Evolutionary conservation across 305 asterid genomes (phyloP).

Genomic region (Caryopteris hybrid): DNA sequence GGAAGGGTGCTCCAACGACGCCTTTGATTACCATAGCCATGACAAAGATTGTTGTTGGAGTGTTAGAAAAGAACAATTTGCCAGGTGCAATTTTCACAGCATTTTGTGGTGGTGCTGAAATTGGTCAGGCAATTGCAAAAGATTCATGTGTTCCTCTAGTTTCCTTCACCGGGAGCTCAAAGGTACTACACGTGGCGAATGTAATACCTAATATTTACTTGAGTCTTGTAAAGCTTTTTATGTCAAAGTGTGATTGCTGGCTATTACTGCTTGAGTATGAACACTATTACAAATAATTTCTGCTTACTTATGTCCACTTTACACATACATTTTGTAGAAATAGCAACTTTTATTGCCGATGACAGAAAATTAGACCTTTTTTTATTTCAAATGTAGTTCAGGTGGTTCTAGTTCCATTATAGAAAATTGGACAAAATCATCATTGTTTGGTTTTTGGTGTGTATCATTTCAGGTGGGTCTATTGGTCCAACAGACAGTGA

Average conservation of each 20-base stretch:
- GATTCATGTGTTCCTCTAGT: constrained; percentile 85
- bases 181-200: no score
- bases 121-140: constrained; percentile 91
- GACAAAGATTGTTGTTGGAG: constrained; percentile 82
- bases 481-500: constrained; percentile 91
- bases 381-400: background rate
- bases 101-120: constrained; percentile 94
- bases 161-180: constrained; percentile 95
- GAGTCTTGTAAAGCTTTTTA: background rate
- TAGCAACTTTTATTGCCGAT: background rate
- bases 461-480: constrained; percentile 66
- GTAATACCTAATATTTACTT: no score
- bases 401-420: background rate
- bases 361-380: background rate
- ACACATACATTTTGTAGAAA: background rate
- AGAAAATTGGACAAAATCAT: no score
- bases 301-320: background rate
- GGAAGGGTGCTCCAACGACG: constrained; percentile 94
- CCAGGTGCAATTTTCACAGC: constrained; percentile 93
- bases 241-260: background rate
- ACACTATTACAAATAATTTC: background rate
- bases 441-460: background rate
- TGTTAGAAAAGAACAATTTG: constrained; percentile 80
- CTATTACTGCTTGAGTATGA: background rate
- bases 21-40: constrained; percentile 82